phyloP scores from a whole-genome alignment of 805 yeast species.

The Hemisphaericaspora nanyangensis region DNA sequence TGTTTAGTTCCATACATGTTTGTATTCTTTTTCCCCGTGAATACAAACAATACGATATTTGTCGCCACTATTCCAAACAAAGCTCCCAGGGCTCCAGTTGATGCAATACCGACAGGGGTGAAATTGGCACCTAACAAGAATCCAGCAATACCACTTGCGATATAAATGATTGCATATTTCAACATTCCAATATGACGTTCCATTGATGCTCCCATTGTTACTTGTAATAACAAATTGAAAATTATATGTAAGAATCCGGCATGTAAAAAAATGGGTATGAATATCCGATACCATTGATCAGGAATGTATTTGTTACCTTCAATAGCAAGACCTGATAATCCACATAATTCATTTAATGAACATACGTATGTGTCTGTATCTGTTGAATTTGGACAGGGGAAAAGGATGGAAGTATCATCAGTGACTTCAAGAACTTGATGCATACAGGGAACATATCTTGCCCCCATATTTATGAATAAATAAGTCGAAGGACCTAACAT shows the following conservation, averaged over 20 bases:
- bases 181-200: slow-evolving; percentile 56
- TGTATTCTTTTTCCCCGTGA: slow-evolving; percentile 48
- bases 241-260: slow-evolving; percentile 70
- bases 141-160: slow-evolving; percentile 62
- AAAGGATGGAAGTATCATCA: slow-evolving; percentile 38
- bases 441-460: slow-evolving; percentile 72
- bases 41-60: slow-evolving; percentile 52
- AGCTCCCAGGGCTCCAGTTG: slow-evolving; percentile 71
- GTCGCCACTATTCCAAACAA: slow-evolving; percentile 66
- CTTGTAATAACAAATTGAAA: slow-evolving; percentile 58
- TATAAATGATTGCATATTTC: slow-evolving; percentile 51
- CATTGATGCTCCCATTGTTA: slow-evolving; percentile 55
- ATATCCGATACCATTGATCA: slow-evolving; percentile 64
- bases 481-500: slow-evolving; percentile 76
- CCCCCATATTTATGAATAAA: slow-evolving; percentile 64
- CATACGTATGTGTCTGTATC: slow-evolving; percentile 52
- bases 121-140: slow-evolving; percentile 67
- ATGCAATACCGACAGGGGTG: slow-evolving; percentile 61
- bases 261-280: slow-evolving; percentile 69
- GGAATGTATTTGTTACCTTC: slow-evolving; percentile 39
- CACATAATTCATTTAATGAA: slow-evolving; percentile 54
- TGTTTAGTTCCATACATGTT: slow-evolving; percentile 42
- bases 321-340: slow-evolving; percentile 46
- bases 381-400: slow-evolving; percentile 73
- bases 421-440: slow-evolving; percentile 48